Evolutionary conservation across 1,284 basidiomycete genomes (phyloP), one percentile per base, ranked within the genome.

Genomic region (Ganoderma sp.): DNA sequence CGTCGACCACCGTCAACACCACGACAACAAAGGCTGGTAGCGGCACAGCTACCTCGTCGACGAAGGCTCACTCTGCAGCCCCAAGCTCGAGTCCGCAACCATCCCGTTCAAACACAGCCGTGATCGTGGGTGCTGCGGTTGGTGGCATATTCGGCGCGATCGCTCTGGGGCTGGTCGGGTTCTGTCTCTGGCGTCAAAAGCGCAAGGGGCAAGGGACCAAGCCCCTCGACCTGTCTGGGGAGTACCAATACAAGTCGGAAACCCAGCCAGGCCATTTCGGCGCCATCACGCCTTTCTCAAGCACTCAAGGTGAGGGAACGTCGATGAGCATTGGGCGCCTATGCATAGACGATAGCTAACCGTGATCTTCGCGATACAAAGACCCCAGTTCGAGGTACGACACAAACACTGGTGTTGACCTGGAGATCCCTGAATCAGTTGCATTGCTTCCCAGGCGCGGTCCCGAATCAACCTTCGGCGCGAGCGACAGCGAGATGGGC

Each of bases 211-310:
- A 48, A 8, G 71, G 71, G 0, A 69, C 69, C n/a, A 61, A 60
- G 39, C 69, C 66, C 17, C 67, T 73, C 50, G 69, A 73, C 61
- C 65, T 73, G 39, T 19, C 45, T 9, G 59, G 64, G 8, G 71
- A 73, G 63, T 73, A 71, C 62, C 28, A 52, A 34, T 58, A 65
- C 62, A 34, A 25, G 22, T 65, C 68, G 10, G 61, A 65, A 19
- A 59, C 25, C 37, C n/a, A 43, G 17, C 63, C 19, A 9, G 22
- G 22, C 22, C 39, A 42, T 7, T 69, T 69, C 66, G 43, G 58
- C 14, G 42, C n/a, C 10, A 57, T 73, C 50, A 73, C 71, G n/a
- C 71, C 71, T 28, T 73, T 71, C 69, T 61, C 71, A n/a, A 59
- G 61, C 34, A 22, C 56, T 2, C 48, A 54, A 28, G 68, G 65